A percentile compares a stretch with the other conserved stretches of the same genome.
phyloP scores from a whole-genome alignment of 371 early-diverging fungal genomes.

The Apophysomyces trapeziformis region DNA sequence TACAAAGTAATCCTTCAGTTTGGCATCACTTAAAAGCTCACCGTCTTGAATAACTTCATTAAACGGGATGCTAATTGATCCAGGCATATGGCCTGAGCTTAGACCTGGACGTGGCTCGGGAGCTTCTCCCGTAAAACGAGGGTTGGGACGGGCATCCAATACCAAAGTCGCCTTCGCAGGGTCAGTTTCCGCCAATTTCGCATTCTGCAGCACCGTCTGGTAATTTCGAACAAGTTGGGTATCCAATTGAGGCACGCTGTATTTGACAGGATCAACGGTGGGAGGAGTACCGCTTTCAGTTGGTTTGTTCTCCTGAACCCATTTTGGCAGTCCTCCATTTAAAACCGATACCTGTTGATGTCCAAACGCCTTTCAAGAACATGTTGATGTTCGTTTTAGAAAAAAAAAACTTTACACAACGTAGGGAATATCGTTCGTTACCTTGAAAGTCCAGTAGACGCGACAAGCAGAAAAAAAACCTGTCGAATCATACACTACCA shows the following conservation, averaged over 20 bases:
- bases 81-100: constrained; percentile 88
- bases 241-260: constrained; percentile 49
- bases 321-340: constrained; percentile 86
- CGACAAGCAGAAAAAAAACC: constrained; percentile 77
- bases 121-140: constrained; percentile 75
- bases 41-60: constrained; percentile 58
- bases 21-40: constrained; percentile 45
- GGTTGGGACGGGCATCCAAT: constrained; percentile 82
- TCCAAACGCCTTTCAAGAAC: constrained; percentile 70
- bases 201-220: constrained; percentile 56
- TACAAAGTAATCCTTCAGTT: constrained; percentile 52
- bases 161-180: constrained; percentile 48
- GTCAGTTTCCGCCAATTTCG: constrained; percentile 33
- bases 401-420: no score
- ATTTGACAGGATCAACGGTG: constrained; percentile 29
- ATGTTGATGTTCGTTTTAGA: neutral
- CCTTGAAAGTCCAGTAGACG: constrained; percentile 85
- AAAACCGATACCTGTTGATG: constrained; percentile 84
- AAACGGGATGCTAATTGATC: constrained; percentile 75
- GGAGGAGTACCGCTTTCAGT: constrained; percentile 27
- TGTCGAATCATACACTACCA: constrained; percentile 78
- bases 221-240: constrained; percentile 59
- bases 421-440: constrained; percentile 16
- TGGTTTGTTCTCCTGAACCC: constrained; percentile 66
- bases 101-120: constrained; percentile 88